Evolutionary conservation across 2,329 filamentous ascomycete species (phyloP).

Genomic region (Aureobasidium sp.): DNA sequence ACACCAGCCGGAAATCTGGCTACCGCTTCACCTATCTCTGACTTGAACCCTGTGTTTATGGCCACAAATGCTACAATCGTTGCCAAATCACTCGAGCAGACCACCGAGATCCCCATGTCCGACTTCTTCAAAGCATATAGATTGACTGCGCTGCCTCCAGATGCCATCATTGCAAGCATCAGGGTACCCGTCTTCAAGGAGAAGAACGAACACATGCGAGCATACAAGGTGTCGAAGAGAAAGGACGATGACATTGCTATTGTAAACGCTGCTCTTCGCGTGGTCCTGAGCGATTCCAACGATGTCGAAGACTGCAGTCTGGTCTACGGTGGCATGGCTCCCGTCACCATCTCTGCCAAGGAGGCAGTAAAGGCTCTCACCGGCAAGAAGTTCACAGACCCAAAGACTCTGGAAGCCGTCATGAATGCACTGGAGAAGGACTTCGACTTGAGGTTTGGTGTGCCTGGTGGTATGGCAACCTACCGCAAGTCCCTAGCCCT

Average conservation of each 20-base stretch:
- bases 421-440: constrained; percentile 87
- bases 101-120: constrained; percentile 81
- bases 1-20: constrained; percentile 91
- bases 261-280: constrained; percentile 75
- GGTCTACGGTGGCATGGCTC: constrained; percentile 92
- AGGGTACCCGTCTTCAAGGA: constrained; percentile 69
- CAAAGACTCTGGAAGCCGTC: constrained; percentile 74
- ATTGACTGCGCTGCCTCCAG: constrained; percentile 66
- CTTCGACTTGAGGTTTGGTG: constrained; percentile 80
- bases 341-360: constrained; percentile 80
- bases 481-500: constrained; percentile 86
- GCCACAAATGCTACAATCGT: constrained; percentile 74
- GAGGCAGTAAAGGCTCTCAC: constrained; percentile 63
- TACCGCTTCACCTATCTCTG: constrained; percentile 91
- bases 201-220: constrained; percentile 73
- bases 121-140: constrained; percentile 91
- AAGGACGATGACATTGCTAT: constrained; percentile 99
- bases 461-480: constrained; percentile 95
- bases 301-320: constrained; percentile 66
- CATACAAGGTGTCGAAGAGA: constrained; percentile 93
- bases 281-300: constrained; percentile 61
- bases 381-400: constrained; percentile 71
- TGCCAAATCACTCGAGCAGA: constrained; percentile 64
- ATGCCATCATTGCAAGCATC: constrained; percentile 79
- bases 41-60: constrained; percentile 89